Evolutionary conservation across 2,329 filamentous ascomycete genomes (phyloP), one percentile per base, ranked within the genome.

Genomic region (Fusarium foetens): DNA sequence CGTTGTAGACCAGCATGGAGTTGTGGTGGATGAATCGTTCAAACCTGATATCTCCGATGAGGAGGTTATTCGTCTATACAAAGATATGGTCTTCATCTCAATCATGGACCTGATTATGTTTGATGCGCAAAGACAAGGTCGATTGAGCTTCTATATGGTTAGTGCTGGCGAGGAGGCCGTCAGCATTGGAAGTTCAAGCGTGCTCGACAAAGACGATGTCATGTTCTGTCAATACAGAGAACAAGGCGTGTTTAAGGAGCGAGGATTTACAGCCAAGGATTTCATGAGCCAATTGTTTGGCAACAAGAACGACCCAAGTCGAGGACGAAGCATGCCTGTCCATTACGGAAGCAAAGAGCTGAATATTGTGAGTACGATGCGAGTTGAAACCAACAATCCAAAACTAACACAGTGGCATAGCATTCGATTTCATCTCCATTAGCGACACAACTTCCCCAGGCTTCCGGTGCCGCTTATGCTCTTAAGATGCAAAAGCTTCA

Each of bases 41-140:
- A 84, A 86, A 57, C 89, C 90, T 0, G 91, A 95, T 77, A 89
- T 96, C 4, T 86, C 87, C 43, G 90, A 96, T 58, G 86, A 87
- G 55, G 83, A 87, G 71, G 84, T 90, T 17, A 78, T 89, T 60
- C 87, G 89, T 78, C 81, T 91, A 57, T 92, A 92, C 80, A 86
- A 84, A 66, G 88, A 91, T 76, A 92, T 93, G 91, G 77, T 92
- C 14, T 87, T 86, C 39, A 85, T 91, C 14, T 90, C 92, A 62
- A 93, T 98, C 74, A 96, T 99, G 94, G 96, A 99, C 79, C 82
- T 97, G 61, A 93, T 98, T 80, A 98, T 98, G 95, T 98, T 97
- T 79, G 96, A 99, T 78, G 95, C 96, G 1, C 96, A 99, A 83
- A 88, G 96, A 49, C 96, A 99, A 82, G 95, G 95, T n/a, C 90